A percentile compares a stretch with the other conserved stretches of the same genome.
Conservation (phyloP, 208 protist genomes). For the Crithidia thermophila region DNA sequence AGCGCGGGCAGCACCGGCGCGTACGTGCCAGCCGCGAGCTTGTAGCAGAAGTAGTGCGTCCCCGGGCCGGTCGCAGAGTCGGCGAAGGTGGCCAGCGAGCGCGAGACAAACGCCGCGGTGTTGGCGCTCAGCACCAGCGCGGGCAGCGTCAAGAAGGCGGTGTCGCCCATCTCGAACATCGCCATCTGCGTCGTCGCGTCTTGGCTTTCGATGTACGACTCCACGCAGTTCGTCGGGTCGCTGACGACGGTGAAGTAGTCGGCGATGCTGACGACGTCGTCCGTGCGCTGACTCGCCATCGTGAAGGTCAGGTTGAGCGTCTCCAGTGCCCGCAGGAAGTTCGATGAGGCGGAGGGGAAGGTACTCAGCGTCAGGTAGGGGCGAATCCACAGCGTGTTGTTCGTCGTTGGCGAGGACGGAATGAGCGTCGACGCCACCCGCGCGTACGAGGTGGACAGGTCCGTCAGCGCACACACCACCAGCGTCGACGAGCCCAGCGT, state of each 20-base stretch:
- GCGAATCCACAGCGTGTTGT: slow-evolving; percentile 67
- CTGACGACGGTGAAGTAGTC: slow-evolving; percentile 75
- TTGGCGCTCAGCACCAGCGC: slow-evolving; percentile 47
- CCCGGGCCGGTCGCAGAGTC: slow-evolving; percentile 24
- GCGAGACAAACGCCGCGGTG: slow-evolving; percentile 32
- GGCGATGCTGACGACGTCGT: slow-evolving; percentile 59
- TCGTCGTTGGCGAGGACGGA: slow-evolving; percentile 25
- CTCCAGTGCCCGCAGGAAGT: slow-evolving; percentile 67
- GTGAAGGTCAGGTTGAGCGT: slow-evolving; percentile 74
- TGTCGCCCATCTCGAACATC: slow-evolving; percentile 64
- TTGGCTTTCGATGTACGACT: slow-evolving; percentile 60
- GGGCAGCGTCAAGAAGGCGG: slow-evolving; percentile 66
- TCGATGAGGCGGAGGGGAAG: slow-evolving; percentile 45
- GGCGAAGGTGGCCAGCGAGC: slow-evolving; percentile 60
- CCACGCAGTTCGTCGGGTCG: slow-evolving; percentile 64
- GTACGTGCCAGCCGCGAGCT: slow-evolving; percentile 72
- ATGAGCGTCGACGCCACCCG: slow-evolving; percentile 33
- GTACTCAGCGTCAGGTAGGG: slow-evolving; percentile 73
- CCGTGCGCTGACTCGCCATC: slow-evolving; percentile 38
- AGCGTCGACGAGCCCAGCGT: slow-evolving; percentile 42
- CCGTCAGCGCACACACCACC: slow-evolving; percentile 78
- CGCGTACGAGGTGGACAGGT: slow-evolving; percentile 40
- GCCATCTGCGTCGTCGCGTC: slow-evolving; percentile 40
- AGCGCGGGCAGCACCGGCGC: slow-evolving; percentile 68
- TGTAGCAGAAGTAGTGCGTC: slow-evolving; percentile 77